Conservation (phyloP, 495 filamentous ascomycete genomes). For the Penicillium odoratum region DNA sequence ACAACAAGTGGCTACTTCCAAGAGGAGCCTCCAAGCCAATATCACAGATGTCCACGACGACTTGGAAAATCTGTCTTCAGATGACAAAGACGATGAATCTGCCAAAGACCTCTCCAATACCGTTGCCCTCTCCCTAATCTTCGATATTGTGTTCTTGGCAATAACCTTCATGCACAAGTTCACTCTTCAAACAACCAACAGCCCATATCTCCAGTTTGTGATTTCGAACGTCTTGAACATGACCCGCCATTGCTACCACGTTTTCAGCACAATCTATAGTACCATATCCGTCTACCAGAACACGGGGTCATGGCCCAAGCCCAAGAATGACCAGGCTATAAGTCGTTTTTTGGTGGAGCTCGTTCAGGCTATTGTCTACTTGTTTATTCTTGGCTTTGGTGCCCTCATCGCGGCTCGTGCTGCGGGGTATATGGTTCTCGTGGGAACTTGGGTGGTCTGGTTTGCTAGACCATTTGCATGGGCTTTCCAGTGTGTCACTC, state of each 20-base stretch:
- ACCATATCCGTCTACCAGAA: constrained; percentile 35
- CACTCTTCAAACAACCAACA: constrained; percentile 26
- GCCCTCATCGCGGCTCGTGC: constrained; percentile 34
- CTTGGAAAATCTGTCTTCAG: constrained; percentile 17
- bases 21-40: constrained; percentile 24
- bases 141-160: constrained; percentile 35
- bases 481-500: constrained; percentile 32
- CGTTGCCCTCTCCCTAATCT: constrained; percentile 31
- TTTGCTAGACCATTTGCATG: constrained; percentile 41
- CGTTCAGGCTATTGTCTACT: constrained; percentile 38
- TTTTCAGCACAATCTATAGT: constrained; percentile 29
- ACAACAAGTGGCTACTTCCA: constrained; percentile 31
- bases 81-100: constrained; percentile 13
- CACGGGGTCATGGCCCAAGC: constrained; percentile 38
- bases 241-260: constrained; percentile 38
- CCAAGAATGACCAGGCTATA: constrained; percentile 31
- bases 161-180: constrained; percentile 30
- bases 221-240: constrained; percentile 35
- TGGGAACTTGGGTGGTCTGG: constrained; percentile 46
- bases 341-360: constrained; percentile 33
- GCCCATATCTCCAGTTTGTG: constrained; percentile 30
- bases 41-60: constrained; percentile 25
- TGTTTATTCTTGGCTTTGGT: constrained; percentile 37
- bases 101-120: constrained; percentile 17
- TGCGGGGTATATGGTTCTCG: constrained; percentile 36